Evolutionary conservation across 2,329 filamentous ascomycete genomes (phyloP), one percentile per base, ranked within the genome.

Genomic region (Fusarium vanettenii): DNA sequence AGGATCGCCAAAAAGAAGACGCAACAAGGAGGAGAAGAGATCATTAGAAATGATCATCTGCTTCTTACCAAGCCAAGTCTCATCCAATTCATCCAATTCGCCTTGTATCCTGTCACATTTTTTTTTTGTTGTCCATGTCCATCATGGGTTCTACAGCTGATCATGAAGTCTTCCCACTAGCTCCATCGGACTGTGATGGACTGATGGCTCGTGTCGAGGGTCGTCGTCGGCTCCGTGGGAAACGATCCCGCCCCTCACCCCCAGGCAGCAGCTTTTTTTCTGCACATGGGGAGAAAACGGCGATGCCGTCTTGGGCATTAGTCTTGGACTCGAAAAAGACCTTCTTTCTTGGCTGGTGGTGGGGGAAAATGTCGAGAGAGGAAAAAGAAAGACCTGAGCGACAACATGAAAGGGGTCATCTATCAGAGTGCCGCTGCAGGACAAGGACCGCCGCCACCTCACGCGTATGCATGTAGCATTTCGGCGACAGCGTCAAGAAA

Each of bases 191-290:
- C 20, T 52, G 45, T 59, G 66, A 70, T 72, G 65, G 59, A 67
- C 64, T 73, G 64, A 62, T 61, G 50, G 41, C 60, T 52, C 33
- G 16, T 16, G 55, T 33, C 50, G 27, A 59, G 37, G 33, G 66
- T 69, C 41, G 4, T 43, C 65, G 67, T 76, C 64, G 56, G 41
- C 65, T 41, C 52, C 64, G 37, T 25, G 35, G 18, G 45, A 57
- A 27, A 27, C 35, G 57, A 39, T 61, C 70, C 72, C 59, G 60
- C 14, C 35, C 35, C 35, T 37, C 35, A 31, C 48, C 56, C 66
- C 66, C 55, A 78, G 76, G 76, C 76, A 78, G 72, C 76, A 78
- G 66, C 45, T 70, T 77, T 77, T 70, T 70, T 74, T 57, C n/a
- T n/a, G n/a, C 35, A 50, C 41, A 45, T 27, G 25, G 18, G n/a